Percentiles rank a stretch among this genome's conserved stretches.
Evolutionary conservation across 495 filamentous ascomycete species (phyloP).

Genomic region (Penicillium steckii): DNA sequence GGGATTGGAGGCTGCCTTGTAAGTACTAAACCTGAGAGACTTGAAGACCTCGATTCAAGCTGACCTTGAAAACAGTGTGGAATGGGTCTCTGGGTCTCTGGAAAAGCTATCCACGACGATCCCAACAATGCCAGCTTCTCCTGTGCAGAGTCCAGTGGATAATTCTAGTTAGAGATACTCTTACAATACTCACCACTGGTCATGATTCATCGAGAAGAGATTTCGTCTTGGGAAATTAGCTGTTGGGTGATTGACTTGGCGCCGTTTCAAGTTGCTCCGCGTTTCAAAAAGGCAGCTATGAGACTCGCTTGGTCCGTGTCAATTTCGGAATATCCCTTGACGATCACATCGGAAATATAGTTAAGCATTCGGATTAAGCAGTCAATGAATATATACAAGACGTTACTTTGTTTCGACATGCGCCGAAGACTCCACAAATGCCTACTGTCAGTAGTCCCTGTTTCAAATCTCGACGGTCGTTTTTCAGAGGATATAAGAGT

Average conservation of each 20-base stretch:
- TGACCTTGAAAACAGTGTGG: not conserved
- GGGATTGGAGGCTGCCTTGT: slow-evolving; percentile 17
- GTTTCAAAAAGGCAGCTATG: not conserved
- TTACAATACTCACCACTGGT: too few relatives aligned
- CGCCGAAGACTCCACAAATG: not conserved
- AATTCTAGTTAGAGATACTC: not conserved
- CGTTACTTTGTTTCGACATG: not conserved
- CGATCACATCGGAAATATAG: not conserved
- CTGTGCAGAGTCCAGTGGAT: not conserved
- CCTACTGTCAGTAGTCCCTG: not conserved
- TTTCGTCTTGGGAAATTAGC: too few relatives aligned
- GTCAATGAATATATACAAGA: not conserved
- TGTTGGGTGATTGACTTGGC: not conserved
- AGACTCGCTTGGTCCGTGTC: slow-evolving; percentile 4
- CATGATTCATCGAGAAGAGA: too few relatives aligned
- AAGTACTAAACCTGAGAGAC: not conserved
- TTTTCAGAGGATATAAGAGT: too few relatives aligned
- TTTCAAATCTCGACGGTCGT: not conserved
- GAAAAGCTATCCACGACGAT: not conserved
- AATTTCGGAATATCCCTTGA: not conserved
- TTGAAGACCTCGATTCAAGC: not conserved
- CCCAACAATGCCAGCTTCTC: not conserved
- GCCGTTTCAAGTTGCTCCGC: not conserved
- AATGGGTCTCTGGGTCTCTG: not conserved
- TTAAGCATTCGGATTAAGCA: not conserved